Percentiles rank a stretch among this genome's conserved stretches.
These are phyloP conservation scores for Rhizopogon vesiculosus DNA, from an alignment of 768 basidiomycete genomes.

Conservation along the genomic window DNA sequence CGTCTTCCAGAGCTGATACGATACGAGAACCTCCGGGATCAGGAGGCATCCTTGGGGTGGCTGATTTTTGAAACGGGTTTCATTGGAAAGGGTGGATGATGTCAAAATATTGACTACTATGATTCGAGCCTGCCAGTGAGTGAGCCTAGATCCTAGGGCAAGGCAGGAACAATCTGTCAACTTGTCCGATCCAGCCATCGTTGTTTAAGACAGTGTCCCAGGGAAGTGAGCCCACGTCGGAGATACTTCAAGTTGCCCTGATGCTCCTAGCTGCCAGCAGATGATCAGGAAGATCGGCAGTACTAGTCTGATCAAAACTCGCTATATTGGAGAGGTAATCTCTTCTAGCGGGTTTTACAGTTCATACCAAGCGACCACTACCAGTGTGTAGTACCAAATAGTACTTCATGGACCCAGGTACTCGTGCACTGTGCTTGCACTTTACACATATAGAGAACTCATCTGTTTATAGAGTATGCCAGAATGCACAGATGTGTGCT, in stretches of 20 bases:
- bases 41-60: too few relatives aligned
- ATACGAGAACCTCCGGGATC: neutral
- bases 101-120: neutral
- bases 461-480: neutral
- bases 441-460: neutral
- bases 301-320: too few relatives aligned
- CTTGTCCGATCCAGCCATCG: neutral
- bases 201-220: neutral
- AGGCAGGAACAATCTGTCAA: constrained; percentile 1
- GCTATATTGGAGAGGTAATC: neutral
- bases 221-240: neutral
- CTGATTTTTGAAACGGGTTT: constrained; percentile 10
- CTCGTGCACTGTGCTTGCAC: neutral
- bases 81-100: neutral
- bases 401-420: neutral
- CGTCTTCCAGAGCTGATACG: constrained; percentile 12
- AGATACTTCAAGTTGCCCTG: neutral
- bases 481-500: neutral
- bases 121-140: constrained; percentile 6
- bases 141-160: constrained; percentile 7
- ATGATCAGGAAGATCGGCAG: neutral
- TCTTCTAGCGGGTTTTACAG: neutral
- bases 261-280: neutral
- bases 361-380: neutral
- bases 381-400: neutral